phyloP scores from a whole-genome alignment of 148 eudicot species.

The Vaccinium darrowii region DNA sequence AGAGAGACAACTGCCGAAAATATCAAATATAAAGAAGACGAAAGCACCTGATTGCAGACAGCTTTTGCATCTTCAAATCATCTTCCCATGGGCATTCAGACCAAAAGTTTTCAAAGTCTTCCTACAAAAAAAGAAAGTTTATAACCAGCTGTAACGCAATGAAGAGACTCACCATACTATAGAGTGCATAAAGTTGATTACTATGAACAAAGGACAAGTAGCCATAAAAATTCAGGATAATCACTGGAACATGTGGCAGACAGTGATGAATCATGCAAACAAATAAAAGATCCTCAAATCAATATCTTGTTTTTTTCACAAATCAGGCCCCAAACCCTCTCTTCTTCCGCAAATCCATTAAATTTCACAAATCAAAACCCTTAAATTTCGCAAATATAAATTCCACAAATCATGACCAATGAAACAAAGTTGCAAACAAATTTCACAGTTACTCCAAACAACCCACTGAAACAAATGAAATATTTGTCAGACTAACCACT shows the following conservation, averaged over 20 bases:
- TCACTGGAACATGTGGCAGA: background rate
- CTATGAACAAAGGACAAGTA: background rate
- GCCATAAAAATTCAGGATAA: background rate
- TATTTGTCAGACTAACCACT: no score
- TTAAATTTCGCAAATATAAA: no score
- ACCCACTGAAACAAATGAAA: no score
- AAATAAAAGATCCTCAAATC: background rate
- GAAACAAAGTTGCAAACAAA: no score
- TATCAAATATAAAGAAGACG: background rate
- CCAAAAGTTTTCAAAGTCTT: conserved; percentile 94
- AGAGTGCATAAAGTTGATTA: background rate
- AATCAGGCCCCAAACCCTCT: no score
- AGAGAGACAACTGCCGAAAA: conserved; percentile 7
- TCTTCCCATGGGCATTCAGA: conserved; percentile 98
- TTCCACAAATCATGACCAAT: no score
- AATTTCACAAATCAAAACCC: no score
- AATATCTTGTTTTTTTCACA: no score
- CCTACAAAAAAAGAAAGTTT: conserved; percentile 43
- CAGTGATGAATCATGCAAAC: background rate
- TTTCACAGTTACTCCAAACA: no score
- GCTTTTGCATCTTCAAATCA: conserved; percentile 78
- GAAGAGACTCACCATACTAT: background rate
- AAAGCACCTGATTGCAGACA: conserved; percentile 83
- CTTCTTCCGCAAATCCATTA: no score
- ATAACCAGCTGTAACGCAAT: conserved; percentile 2